Base-by-base conservation (phyloP, 805 yeast species). In the Saturnispora besseyi region DNA sequence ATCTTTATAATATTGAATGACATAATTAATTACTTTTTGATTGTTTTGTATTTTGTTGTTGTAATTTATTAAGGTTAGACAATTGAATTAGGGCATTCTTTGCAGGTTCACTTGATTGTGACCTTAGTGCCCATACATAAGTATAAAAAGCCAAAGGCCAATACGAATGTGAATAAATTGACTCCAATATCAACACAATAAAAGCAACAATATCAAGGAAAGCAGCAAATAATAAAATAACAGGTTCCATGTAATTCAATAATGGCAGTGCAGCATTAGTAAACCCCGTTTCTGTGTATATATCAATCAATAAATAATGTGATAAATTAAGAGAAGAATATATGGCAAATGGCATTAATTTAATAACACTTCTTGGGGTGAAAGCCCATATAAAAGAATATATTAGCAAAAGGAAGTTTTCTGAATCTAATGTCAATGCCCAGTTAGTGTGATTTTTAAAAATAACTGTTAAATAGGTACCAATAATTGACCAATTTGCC, bases 301-400 rank as follows among this genome's bases (percentile, higher is more conserved):
- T 55, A 36, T 71, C 74, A 31, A 59, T 50, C 4, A 64, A 59
- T 41, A 64, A 56, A 50, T 59, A 69, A 22, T 64, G 62, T 29
- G 65, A 56, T 36, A 70, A 53, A 51, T 72, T 72, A 48, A 72
- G 57, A n/a, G 65, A 56, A 3, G 76, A 71, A 52, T 71, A 72
- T 8, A 66, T 59, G n/a, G 66, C 62, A 55, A 71, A 72, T 2
- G 76, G 75, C 28, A 67, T 50, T 41, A 72, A 52, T 51, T 72
- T 72, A 34, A 66, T 48, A n/a, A 65, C 18, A 18, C 62, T 63
- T 3, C 56, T 51, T 3, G 61, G 56, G 0, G 75, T 69, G 9
- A 60, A 57, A 28, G 64, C 42, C 75, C 75, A 71, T 24, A 72
- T 58, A n/a, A 60, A 53, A 1, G 72, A 57, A 56, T 64, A 68